Evolutionary conservation across 1,284 basidiomycete genomes (phyloP), one percentile per base, ranked within the genome.

Genomic region (Ceratobasidium sp.): DNA sequence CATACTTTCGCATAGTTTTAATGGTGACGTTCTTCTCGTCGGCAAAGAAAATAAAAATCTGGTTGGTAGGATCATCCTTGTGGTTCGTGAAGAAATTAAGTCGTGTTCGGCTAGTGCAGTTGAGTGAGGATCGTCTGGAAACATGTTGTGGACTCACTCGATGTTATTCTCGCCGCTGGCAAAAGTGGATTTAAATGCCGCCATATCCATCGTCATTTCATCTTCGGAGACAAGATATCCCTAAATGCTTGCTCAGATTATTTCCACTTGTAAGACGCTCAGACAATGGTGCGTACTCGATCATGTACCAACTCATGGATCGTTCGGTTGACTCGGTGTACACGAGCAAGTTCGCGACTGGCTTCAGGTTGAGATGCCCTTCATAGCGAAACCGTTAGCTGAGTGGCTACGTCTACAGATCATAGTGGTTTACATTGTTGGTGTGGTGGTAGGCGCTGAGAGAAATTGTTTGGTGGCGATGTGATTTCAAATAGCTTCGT

Each of bases 241-340:
- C 93, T 94, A 79, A 47, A 77, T 28, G 44, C 21, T 58, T 73
- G 9, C 21, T 50, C 8, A 21, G 30, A 26, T n/a, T 8, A 30
- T 52, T 46, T 28, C 44, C 13, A 35, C 50, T 11, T 38, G 46
- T 43, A 28, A 32, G 26, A 23, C 11, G 28, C 18, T 13, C 13
- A 11, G 44, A 57, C 23, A 52, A 21, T 6, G 30, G 14, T 23
- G 81, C 87, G 82, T 77, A 92, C 91, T 84, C 96, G 88, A 82
- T 99, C 98, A 79, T 91, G 89, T 74, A 97, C 94, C 73, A 99
- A 90, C 83, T 99, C 98, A 82, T 98, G 96, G 67, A 98, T 93
- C 50, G 98, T 99, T 79, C 94, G 86, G 83, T 96, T 96, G 76
- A 99, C 96, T 79, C 96, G 92, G 95, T 96, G 98, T 78, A 99